Percentiles rank a stretch among this genome's conserved stretches.
Evolutionary conservation across 139 green algal genomes (phyloP).

Genomic region (Astrephomene gubernaculifera): DNA sequence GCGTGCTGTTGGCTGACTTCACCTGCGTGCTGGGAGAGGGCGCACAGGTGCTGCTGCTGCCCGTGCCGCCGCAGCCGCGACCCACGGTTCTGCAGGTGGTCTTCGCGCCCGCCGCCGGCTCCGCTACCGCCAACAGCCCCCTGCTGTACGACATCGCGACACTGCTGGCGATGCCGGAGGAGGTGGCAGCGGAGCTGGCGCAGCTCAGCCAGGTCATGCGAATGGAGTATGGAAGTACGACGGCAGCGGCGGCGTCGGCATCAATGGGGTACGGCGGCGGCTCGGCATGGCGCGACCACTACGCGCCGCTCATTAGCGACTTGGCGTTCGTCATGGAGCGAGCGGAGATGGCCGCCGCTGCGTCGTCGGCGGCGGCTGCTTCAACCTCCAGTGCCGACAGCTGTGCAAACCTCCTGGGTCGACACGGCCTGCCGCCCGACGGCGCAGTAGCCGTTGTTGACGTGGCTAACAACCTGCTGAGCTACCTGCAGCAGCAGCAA

Average conservation of each 20-base stretch:
- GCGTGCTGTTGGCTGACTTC: conserved; percentile 33
- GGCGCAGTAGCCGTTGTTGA: too few relatives aligned
- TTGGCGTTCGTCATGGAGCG: conserved; percentile 36
- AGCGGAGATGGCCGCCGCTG: not conserved
- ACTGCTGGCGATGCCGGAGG: conserved; percentile 15
- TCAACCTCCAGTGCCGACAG: conserved; percentile 8
- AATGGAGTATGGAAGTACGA: conserved; percentile 34
- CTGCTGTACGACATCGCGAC: conserved; percentile 48
- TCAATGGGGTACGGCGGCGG: too few relatives aligned
- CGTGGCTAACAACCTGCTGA: too few relatives aligned
- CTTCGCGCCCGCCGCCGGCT: conserved; percentile 36
- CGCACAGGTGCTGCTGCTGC: conserved; percentile 26
- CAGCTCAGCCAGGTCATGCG: conserved; percentile 41
- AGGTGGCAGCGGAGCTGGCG: conserved; percentile 37
- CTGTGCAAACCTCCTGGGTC: not conserved
- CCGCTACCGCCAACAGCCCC: conserved; percentile 28
- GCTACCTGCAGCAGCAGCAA: too few relatives aligned
- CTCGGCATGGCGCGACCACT: conserved; percentile 38
- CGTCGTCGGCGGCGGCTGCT: not conserved
- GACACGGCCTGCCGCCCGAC: too few relatives aligned
- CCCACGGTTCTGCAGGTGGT: conserved; percentile 39
- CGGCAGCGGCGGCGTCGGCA: not conserved
- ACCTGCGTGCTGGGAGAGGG: conserved; percentile 31
- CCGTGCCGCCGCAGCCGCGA: conserved; percentile 30
- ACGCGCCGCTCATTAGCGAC: conserved; percentile 40